Conservation (phyloP, 768 basidiomycete species). For the Leccinum olivaceopallidum region DNA sequence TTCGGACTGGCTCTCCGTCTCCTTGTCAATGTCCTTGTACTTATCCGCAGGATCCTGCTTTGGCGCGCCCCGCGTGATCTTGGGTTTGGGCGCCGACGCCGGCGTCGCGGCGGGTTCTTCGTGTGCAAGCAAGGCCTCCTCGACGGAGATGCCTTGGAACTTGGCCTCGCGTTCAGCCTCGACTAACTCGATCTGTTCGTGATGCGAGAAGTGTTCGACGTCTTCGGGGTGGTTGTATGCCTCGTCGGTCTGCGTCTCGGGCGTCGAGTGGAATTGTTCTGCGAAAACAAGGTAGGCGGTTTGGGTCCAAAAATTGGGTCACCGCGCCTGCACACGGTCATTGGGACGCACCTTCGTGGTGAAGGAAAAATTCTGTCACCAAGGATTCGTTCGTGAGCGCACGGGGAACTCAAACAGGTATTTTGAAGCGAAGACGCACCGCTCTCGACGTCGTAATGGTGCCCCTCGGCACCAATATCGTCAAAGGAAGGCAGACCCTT, state of each 20-base stretch:
- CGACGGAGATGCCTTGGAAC: slow-evolving; percentile 79
- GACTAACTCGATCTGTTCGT: slow-evolving; percentile 78
- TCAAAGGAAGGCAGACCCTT: slow-evolving; percentile 83
- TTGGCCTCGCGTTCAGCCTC: slow-evolving; percentile 85
- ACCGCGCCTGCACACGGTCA: too few species aligned
- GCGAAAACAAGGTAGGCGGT: not conserved
- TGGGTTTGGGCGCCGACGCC: slow-evolving; percentile 40
- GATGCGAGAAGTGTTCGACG: slow-evolving; percentile 87
- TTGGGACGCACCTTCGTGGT: slow-evolving; percentile 83
- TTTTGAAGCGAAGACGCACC: slow-evolving; percentile 45
- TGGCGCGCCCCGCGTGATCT: slow-evolving; percentile 57
- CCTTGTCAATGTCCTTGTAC: slow-evolving; percentile 55
- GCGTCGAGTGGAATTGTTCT: slow-evolving; percentile 94
- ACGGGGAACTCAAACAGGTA: not conserved
- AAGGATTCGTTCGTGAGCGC: not conserved
- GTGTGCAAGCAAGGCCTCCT: slow-evolving; percentile 63
- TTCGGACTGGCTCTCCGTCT: slow-evolving; percentile 55
- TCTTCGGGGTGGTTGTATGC: slow-evolving; percentile 94
- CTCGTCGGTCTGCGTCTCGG: slow-evolving; percentile 96
- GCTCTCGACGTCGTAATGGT: slow-evolving; percentile 91
- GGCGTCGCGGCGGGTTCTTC: slow-evolving; percentile 36
- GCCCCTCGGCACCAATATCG: slow-evolving; percentile 83
- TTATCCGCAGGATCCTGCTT: slow-evolving; percentile 66
- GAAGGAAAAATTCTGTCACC: slow-evolving; percentile 82
- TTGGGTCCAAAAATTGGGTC: not conserved